These are phyloP conservation scores for Lentinula detonsa DNA, from an alignment of 768 basidiomycete species.

Conservation along the genomic window DNA sequence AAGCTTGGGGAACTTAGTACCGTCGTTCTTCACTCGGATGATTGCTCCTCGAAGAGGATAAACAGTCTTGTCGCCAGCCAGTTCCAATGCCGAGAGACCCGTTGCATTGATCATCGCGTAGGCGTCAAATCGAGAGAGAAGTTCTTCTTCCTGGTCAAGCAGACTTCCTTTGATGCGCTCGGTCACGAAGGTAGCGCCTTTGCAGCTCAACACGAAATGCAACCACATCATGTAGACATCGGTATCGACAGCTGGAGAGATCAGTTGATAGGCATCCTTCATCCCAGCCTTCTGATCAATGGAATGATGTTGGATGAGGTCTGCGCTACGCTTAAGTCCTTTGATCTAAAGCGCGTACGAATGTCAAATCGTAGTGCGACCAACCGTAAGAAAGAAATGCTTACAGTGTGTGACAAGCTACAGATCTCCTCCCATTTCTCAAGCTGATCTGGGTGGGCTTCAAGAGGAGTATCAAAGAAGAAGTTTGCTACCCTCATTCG, in stretches of 20 bases:
- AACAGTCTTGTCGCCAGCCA: constrained; percentile 25
- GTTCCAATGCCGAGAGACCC: constrained; percentile 23
- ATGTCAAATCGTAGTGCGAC: constrained; percentile 11
- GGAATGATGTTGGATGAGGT: constrained; percentile 18
- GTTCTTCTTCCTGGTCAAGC: constrained; percentile 17
- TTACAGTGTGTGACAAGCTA: constrained; percentile 2
- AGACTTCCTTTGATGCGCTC: constrained; percentile 24
- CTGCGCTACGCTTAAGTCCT: constrained; percentile 11
- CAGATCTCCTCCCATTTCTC: constrained; percentile 23
- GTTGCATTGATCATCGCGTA: constrained; percentile 29
- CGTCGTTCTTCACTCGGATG: constrained; percentile 28
- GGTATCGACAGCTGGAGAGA: constrained; percentile 29
- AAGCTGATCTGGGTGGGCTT: constrained; percentile 20
- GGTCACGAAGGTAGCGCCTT: constrained; percentile 23
- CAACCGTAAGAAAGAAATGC: neutral
- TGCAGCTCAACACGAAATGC: constrained; percentile 16
- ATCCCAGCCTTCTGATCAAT: constrained; percentile 22
- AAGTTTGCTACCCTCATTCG: constrained; percentile 27
- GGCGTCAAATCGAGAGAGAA: constrained; percentile 20
- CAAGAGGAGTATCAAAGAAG: constrained; percentile 24
- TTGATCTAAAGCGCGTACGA: constrained; percentile 15
- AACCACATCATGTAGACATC: constrained; percentile 29
- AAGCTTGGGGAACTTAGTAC: constrained; percentile 27
- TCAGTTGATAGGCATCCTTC: constrained; percentile 28
- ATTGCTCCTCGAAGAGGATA: constrained; percentile 32